phyloP scores from a whole-genome alignment of 306 rosid genomes.

The Sindora glabra region DNA sequence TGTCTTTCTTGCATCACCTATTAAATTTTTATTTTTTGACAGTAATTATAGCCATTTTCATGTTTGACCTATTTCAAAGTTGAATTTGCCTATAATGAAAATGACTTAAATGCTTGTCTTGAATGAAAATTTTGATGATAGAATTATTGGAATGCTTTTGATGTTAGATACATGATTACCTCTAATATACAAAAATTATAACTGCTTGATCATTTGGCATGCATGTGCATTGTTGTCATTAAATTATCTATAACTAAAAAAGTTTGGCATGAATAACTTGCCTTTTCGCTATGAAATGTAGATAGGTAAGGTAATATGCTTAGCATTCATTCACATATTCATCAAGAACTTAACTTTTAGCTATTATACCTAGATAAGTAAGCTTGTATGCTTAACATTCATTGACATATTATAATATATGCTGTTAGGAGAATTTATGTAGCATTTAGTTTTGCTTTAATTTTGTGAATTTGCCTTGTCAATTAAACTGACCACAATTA shows the following conservation, averaged over 20 bases:
- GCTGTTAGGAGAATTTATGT: not conserved
- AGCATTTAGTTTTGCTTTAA: not conserved
- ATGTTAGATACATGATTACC: not conserved
- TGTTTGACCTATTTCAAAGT: constrained; percentile 16
- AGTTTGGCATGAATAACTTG: not conserved
- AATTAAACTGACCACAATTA: not conserved
- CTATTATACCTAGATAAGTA: too few species aligned
- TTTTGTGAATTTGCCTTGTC: not conserved
- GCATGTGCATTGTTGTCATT: too few species aligned
- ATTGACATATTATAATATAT: too few species aligned
- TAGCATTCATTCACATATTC: not conserved
- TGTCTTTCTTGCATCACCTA: not conserved
- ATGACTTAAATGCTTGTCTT: constrained; percentile 37
- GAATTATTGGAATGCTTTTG: not conserved
- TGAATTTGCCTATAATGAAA: constrained; percentile 42
- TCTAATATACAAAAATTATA: not conserved
- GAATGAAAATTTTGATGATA: constrained; percentile 17
- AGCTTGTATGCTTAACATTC: too few species aligned
- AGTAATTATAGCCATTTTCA: not conserved
- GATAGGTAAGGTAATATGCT: too few species aligned
- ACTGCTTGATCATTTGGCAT: not conserved
- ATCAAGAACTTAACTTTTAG: too few species aligned
- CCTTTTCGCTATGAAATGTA: not conserved
- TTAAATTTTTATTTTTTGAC: not conserved
- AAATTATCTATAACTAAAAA: not conserved